Evolutionary conservation across 805 yeast genomes (phyloP).

Genomic region (Wickerhamiella musiphila): DNA sequence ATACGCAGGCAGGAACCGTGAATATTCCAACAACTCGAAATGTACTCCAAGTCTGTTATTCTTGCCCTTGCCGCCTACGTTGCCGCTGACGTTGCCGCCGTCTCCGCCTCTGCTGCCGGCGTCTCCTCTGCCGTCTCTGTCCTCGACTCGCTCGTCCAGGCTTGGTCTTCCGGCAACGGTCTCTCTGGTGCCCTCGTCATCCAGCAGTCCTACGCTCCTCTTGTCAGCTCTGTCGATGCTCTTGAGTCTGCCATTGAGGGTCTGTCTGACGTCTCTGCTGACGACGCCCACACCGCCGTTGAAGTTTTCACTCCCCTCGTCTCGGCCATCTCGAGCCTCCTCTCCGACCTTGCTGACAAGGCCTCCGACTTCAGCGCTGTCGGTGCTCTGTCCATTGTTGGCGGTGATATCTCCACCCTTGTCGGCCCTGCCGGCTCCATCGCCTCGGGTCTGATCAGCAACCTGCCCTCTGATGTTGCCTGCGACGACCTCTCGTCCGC

Average conservation of each 20-base stretch:
- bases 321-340: constrained; percentile 10
- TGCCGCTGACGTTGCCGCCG: constrained; percentile 9
- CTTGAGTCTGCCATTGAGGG: constrained; percentile 6
- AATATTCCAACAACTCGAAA: no score
- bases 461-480: constrained; percentile 5
- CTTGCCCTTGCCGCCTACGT: constrained; percentile 11
- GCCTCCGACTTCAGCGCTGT: constrained; percentile 14
- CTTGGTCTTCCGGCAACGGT: constrained; percentile 12
- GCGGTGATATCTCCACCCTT: constrained; percentile 13
- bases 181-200: constrained; percentile 18
- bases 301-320: constrained; percentile 6
- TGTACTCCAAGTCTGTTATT: constrained; percentile 12
- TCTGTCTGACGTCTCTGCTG: constrained; percentile 4
- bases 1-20: no score
- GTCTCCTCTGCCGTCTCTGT: constrained; percentile 9
- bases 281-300: constrained; percentile 7
- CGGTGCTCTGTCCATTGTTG: constrained; percentile 13
- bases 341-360: constrained; percentile 13
- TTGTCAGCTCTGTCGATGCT: constrained; percentile 10
- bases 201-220: constrained; percentile 14
- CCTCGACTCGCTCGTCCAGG: constrained; percentile 6
- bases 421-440: constrained; percentile 12
- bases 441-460: constrained; percentile 8
- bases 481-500: constrained; percentile 5
- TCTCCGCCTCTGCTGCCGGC: constrained; percentile 5